Evolutionary conservation across 208 protist genomes (phyloP).

Genomic region (Crithidia sp.): DNA sequence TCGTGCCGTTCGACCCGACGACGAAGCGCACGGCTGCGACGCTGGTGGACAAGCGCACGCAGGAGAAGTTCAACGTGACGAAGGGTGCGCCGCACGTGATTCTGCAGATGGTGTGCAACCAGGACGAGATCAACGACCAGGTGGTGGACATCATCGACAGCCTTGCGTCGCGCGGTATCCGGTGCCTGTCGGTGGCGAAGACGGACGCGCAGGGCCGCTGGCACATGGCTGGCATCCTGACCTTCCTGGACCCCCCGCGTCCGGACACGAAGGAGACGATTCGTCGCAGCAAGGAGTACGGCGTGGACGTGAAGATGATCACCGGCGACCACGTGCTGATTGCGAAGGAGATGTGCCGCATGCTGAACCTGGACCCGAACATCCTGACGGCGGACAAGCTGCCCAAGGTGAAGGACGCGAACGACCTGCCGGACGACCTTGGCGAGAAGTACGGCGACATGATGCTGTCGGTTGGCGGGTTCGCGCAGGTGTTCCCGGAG

Average conservation of each 20-base stretch:
- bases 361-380: conserved; percentile 92
- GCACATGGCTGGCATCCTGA: conserved; percentile 88
- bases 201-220: conserved; percentile 65
- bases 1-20: conserved; percentile 68
- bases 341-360: conserved; percentile 93
- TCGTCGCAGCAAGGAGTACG: conserved; percentile 76
- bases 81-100: conserved; percentile 92
- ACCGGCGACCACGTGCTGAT: conserved; percentile 94
- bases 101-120: conserved; percentile 75
- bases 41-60: conserved; percentile 59
- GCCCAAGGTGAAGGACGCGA: conserved; percentile 66
- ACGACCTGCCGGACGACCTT: conserved; percentile 62
- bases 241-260: conserved; percentile 92
- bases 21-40: conserved; percentile 78
- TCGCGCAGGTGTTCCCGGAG: conserved; percentile 95
- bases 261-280: conserved; percentile 92
- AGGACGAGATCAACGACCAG: conserved; percentile 73
- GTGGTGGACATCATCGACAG: conserved; percentile 79
- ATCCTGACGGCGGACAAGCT: conserved; percentile 82
- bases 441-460: conserved; percentile 73
- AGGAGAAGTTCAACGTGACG: conserved; percentile 78
- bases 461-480: conserved; percentile 74
- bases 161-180: conserved; percentile 69
- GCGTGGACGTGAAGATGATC: conserved; percentile 96
- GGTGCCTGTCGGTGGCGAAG: conserved; percentile 74